phyloP scores from a whole-genome alignment of 345 rosid species.

The Citrus medica region DNA sequence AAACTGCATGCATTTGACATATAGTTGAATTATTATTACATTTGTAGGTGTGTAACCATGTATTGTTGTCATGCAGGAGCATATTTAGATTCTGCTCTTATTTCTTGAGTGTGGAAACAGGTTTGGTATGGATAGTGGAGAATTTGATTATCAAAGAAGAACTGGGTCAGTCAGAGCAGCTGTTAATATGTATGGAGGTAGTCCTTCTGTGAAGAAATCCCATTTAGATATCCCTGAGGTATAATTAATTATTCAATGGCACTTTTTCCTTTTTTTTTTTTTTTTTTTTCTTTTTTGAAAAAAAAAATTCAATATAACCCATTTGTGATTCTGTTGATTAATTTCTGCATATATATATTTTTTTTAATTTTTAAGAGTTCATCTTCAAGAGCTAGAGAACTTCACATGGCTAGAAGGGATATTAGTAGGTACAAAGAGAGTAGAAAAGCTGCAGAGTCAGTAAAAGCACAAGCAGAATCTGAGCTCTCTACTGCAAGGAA shows the following conservation, averaged over 20 bases:
- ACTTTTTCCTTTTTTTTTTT: neutral
- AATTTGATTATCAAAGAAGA: constrained; percentile 35
- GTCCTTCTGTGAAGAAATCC: constrained; percentile 30
- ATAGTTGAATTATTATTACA: neutral
- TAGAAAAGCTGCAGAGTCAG: constrained; percentile 43
- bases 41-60: neutral
- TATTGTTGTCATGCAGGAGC: neutral
- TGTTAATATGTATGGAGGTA: constrained; percentile 40
- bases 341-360: neutral
- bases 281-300: too few species aligned
- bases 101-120: constrained; percentile 14
- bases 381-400: constrained; percentile 55
- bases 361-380: constrained; percentile 26
- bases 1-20: neutral
- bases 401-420: constrained; percentile 53
- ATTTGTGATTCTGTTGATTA: neutral
- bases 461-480: constrained; percentile 46
- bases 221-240: constrained; percentile 53
- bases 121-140: constrained; percentile 38
- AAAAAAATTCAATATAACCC: too few species aligned
- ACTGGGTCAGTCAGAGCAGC: constrained; percentile 66
- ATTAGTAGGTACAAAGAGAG: constrained; percentile 46
- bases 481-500: constrained; percentile 46
- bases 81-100: neutral
- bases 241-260: neutral